A percentile compares a stretch with the other conserved stretches of the same genome.
Evolutionary conservation across 2,329 filamentous ascomycete genomes (phyloP).

Genomic region (Colletotrichum somersetense): DNA sequence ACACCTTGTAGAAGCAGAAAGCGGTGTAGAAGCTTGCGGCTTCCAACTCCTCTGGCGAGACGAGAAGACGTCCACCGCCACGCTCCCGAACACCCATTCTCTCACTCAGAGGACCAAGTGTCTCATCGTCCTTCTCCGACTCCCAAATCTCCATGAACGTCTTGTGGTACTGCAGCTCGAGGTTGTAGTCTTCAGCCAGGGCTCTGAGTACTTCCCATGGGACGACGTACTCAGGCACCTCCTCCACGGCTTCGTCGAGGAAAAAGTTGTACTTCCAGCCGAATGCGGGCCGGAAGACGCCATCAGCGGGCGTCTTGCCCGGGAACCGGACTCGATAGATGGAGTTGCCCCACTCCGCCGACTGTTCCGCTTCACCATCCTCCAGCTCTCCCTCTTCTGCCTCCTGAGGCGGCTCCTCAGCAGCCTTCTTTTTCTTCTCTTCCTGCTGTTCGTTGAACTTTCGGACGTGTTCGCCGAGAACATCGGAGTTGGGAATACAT

Average conservation of each 20-base stretch:
- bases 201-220: conserved; percentile 98
- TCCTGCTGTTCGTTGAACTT: conserved; percentile 75
- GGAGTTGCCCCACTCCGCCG: conserved; percentile 89
- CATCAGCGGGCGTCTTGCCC: conserved; percentile 83
- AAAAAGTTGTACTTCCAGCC: conserved; percentile 99
- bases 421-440: conserved; percentile 54
- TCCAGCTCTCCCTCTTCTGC: conserved; percentile 63
- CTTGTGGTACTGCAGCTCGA: conserved; percentile 95
- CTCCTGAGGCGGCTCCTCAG: conserved; percentile 48
- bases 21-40: conserved; percentile 92
- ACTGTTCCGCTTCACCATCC: conserved; percentile 73
- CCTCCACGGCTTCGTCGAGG: conserved; percentile 94
- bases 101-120: conserved; percentile 87
- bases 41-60: conserved; percentile 90
- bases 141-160: conserved; percentile 93
- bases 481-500: conserved; percentile 96
- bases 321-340: conserved; percentile 94
- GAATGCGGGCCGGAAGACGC: conserved; percentile 92
- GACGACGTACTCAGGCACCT: conserved; percentile 96
- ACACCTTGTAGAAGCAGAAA: conserved; percentile 98
- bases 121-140: conserved; percentile 86
- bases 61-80: conserved; percentile 73
- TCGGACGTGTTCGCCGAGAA: conserved; percentile 83
- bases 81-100: conserved; percentile 93
- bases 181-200: conserved; percentile 94